Percentiles rank a stretch among this genome's conserved stretches.
Conservation (phyloP, 108 stramenopile genomes). For the Chaetoceros muelleri region DNA sequence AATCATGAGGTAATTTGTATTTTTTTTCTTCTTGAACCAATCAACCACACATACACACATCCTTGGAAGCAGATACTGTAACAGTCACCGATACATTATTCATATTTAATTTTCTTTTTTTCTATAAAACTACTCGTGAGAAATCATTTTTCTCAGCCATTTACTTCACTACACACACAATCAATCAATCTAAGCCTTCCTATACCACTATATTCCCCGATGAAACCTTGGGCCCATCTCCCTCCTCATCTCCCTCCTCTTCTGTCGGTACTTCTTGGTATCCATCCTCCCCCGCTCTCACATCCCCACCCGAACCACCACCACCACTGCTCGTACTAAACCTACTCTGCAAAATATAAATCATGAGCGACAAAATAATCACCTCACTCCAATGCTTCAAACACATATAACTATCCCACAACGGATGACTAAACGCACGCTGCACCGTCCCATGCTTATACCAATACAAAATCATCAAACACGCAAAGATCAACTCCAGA, state of each 20-base stretch:
- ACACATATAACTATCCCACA: constrained; percentile 86
- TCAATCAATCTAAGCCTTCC: too few relatives aligned
- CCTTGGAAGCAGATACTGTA: too few relatives aligned
- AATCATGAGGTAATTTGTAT: too few relatives aligned
- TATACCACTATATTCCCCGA: not conserved
- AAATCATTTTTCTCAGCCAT: too few relatives aligned
- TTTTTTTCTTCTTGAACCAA: too few relatives aligned
- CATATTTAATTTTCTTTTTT: too few relatives aligned
- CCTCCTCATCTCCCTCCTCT: not conserved
- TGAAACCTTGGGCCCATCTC: too few relatives aligned
- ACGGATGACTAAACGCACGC: constrained; percentile 57
- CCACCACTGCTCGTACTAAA: constrained; percentile 28
- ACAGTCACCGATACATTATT: too few relatives aligned
- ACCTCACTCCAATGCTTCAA: constrained; percentile 82
- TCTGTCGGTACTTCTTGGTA: constrained; percentile 15
- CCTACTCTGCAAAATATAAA: constrained; percentile 83
- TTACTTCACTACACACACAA: too few relatives aligned
- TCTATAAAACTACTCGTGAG: too few relatives aligned
- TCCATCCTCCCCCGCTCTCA: constrained; percentile 12
- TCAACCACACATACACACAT: too few relatives aligned
- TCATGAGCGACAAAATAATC: constrained; percentile 82
- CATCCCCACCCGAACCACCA: not conserved
- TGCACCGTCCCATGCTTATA: constrained; percentile 62
- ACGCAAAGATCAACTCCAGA: constrained; percentile 70
- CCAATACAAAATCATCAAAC: constrained; percentile 62